phyloP scores from a whole-genome alignment of 345 rosid species.

The Eucalyptus curtisii region DNA sequence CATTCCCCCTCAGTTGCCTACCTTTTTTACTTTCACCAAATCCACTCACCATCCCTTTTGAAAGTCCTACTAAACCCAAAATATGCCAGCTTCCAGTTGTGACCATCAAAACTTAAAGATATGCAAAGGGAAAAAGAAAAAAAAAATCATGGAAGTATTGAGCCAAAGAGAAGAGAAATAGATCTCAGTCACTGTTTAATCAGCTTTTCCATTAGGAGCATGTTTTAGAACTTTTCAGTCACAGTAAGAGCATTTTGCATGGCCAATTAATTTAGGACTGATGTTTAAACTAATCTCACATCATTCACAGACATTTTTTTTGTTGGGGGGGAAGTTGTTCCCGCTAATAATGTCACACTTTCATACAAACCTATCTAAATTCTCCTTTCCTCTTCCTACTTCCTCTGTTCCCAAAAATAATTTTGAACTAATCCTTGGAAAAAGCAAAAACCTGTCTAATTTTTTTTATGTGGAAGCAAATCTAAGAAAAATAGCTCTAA shows the following conservation, averaged over 20 bases:
- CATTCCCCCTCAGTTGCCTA: not conserved
- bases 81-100: not conserved
- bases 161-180: not conserved
- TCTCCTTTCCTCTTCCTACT: not conserved
- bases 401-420: not conserved
- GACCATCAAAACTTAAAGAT: not conserved
- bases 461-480: not conserved
- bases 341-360: not conserved
- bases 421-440: not conserved
- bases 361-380: not conserved
- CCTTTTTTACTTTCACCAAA: not conserved
- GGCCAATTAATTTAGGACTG: not conserved
- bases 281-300: not conserved
- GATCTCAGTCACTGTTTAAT: not conserved
- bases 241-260: not conserved
- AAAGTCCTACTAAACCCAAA: not conserved
- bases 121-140: not conserved
- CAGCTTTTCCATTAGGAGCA: not conserved
- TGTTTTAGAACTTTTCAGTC: not conserved
- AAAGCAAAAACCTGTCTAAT: not conserved
- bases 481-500: not conserved
- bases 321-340: accelerated
- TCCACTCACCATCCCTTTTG: not conserved
- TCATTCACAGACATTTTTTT: not conserved
- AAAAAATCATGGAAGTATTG: not conserved